Evolutionary conservation across 1,284 basidiomycete genomes (phyloP), one percentile per base, ranked within the genome.

Genomic region (Cerrena zonata): DNA sequence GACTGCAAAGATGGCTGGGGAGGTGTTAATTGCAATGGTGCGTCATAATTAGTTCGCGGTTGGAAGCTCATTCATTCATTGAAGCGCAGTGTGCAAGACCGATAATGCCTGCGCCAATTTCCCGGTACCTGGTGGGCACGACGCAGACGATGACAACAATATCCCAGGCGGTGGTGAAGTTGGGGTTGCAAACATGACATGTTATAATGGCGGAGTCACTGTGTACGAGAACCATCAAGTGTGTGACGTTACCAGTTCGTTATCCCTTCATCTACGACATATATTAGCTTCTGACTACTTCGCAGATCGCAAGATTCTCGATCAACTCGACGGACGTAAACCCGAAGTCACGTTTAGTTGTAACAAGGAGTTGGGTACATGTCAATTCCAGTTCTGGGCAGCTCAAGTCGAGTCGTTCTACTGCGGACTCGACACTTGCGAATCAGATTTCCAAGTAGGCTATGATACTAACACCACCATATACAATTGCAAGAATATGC

Each of bases 331-430:
- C 51, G 80, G 93, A 23, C 87, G 87, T 5, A 50, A 50, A 24
- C 93, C 95, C 0, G 93, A 97, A 66, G 94, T 97, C 4, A 97
- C 95, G 0, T 98, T 99, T 69, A 87, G 86, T 56, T 97, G 94
- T 69, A 81, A 86, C 53, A 76, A 68, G 27, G 55, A 59, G 0
- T 71, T 72, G 10, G 69, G 70, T n/a, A 79, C 81, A 1, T 97
- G 94, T 65, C 80, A 84, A 38, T 97, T 97, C 76, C 93, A 98
- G 68, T 99, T 99, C 74, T 99, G 94, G 94, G 92, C 94, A 5
- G 92, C 89, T 5, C 78, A 87, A 58, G 79, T 91, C 50, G 94
- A 99, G 65, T 94, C 91, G 0, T 98, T 99, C 70, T 98, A 97
- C 69, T 99, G 95, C 69, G 82, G 82, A 12, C 76, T 99, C 39